Percentiles rank a stretch among this genome's conserved stretches.
Conservation (phyloP, 2,329 filamentous ascomycete species). For the Arthrobotrys sinensis region DNA sequence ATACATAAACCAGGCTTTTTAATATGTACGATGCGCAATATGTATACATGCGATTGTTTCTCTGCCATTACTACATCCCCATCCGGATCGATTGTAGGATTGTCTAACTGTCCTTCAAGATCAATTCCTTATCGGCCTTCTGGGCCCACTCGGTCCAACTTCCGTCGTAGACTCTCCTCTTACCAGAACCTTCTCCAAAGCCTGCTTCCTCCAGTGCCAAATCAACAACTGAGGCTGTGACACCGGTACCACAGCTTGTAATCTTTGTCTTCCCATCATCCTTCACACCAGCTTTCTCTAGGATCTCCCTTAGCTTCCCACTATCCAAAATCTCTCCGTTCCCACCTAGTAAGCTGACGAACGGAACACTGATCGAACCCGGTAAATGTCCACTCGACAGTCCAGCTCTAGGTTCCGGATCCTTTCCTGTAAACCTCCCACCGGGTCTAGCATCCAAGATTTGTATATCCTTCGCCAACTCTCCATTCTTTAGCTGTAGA, state of each 20-base stretch:
- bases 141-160: slow-evolving; percentile 81
- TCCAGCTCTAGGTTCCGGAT: slow-evolving; percentile 83
- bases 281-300: slow-evolving; percentile 84
- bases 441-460: slow-evolving; percentile 87
- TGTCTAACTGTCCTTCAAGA: slow-evolving; percentile 54
- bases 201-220: slow-evolving; percentile 85
- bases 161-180: slow-evolving; percentile 88
- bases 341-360: slow-evolving; percentile 84
- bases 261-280: slow-evolving; percentile 82
- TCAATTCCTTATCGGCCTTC: slow-evolving; percentile 41
- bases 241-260: slow-evolving; percentile 90
- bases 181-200: slow-evolving; percentile 75
- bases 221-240: slow-evolving; percentile 92
- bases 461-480: slow-evolving; percentile 86
- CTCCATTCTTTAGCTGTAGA: slow-evolving; percentile 70
- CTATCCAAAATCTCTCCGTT: slow-evolving; percentile 84
- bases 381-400: slow-evolving; percentile 93
- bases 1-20: neutral
- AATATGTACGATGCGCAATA: slow-evolving; percentile 69
- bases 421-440: slow-evolving; percentile 85
- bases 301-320: slow-evolving; percentile 80
- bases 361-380: slow-evolving; percentile 85
- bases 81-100: neutral
- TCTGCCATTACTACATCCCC: too few relatives aligned
- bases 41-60: slow-evolving; percentile 66